phyloP scores from a whole-genome alignment of 176 grass and related monocot genomes.

The Pontederia crassipes region DNA sequence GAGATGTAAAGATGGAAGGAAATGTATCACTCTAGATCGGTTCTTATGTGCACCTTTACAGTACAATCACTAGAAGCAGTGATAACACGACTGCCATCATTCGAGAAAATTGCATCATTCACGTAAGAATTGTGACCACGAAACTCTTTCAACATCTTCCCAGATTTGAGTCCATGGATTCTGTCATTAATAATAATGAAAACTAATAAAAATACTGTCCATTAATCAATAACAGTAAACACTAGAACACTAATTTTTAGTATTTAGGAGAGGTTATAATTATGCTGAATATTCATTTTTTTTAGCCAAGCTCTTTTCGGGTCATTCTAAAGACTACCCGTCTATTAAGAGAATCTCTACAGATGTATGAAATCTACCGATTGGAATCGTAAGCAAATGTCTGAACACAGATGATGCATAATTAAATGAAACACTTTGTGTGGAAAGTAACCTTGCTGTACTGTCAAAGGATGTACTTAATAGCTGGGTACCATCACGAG shows the following conservation, averaged over 20 bases:
- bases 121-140: slow-evolving; percentile 83
- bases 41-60: slow-evolving; percentile 64
- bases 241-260: not conserved
- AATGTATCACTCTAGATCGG: slow-evolving; percentile 7
- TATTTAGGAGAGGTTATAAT: no score
- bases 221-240: no score
- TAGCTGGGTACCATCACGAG: slow-evolving; percentile 89
- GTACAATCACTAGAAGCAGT: slow-evolving; percentile 95
- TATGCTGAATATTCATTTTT: no score
- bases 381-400: no score
- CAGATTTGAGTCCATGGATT: slow-evolving; percentile 95
- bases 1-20: not conserved
- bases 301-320: no score
- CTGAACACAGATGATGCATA: not conserved
- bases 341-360: no score
- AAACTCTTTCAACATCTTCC: slow-evolving; percentile 99
- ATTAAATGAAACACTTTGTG: slow-evolving; percentile 24
- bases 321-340: no score
- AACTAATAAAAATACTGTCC: no score
- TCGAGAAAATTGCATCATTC: slow-evolving; percentile 88
- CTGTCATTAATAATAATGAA: slow-evolving; percentile 29
- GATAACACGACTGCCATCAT: slow-evolving; percentile 82
- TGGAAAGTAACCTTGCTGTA: slow-evolving; percentile 65
- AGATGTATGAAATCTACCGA: no score
- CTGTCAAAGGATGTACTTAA: slow-evolving; percentile 94